Conservation (phyloP, 2,329 filamentous ascomycete genomes). For the Pleomassaria siparia region DNA sequence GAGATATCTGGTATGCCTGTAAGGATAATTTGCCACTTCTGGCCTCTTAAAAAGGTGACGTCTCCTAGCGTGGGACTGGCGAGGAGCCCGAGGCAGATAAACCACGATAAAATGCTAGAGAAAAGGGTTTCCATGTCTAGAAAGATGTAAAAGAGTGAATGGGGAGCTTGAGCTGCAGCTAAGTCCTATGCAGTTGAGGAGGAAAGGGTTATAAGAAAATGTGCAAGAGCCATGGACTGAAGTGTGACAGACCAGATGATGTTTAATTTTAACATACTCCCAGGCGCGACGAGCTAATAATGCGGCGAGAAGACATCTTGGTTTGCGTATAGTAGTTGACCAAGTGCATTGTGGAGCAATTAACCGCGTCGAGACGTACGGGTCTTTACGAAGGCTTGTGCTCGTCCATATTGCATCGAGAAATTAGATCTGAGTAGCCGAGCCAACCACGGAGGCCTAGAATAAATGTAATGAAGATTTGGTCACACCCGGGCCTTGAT, state of each 20-base stretch:
- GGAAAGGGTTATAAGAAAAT: conserved; percentile 6
- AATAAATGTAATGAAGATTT: conserved; percentile 18
- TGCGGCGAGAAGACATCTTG: conserved; percentile 13
- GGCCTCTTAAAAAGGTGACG: conserved; percentile 21
- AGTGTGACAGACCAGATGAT: conserved; percentile 8
- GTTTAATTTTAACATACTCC: conserved; percentile 8
- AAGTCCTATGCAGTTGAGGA: conserved; percentile 9
- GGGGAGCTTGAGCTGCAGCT: conserved; percentile 1
- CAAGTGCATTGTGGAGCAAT: conserved; percentile 22
- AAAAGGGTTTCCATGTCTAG: conserved; percentile 1
- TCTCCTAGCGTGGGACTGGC: conserved; percentile 15
- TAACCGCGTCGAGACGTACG: conserved; percentile 19
- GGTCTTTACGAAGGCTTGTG: conserved; percentile 12
- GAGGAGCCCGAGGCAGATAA: conserved; percentile 18
- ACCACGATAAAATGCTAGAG: conserved; percentile 13
- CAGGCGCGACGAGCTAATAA: conserved; percentile 10
- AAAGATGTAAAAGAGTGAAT: conserved; percentile 2
- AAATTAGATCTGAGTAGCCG: conserved; percentile 22
- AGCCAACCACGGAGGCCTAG: conserved; percentile 18
- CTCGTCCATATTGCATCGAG: conserved; percentile 21
- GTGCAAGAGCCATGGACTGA: conserved; percentile 19
- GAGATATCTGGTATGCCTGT: conserved; percentile 27
- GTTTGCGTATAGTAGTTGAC: conserved; percentile 27
- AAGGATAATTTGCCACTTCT: conserved; percentile 34
- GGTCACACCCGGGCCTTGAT: conserved; percentile 21